phyloP scores from a whole-genome alignment of 2,329 filamentous ascomycete species.

The Aphanoascus verrucosus region DNA sequence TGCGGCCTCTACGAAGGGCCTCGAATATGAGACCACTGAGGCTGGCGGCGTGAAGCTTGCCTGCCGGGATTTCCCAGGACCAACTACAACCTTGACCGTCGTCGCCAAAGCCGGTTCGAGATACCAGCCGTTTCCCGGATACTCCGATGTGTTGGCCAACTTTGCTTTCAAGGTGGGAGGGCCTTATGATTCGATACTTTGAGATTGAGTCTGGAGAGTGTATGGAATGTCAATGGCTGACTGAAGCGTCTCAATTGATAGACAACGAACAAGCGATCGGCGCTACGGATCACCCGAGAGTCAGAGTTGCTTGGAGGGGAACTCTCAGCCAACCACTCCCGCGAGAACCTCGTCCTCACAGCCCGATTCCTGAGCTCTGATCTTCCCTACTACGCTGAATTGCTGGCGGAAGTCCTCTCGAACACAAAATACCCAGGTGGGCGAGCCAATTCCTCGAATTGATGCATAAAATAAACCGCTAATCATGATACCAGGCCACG shows the following conservation, averaged over 20 bases:
- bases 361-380: slow-evolving; percentile 93
- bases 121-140: slow-evolving; percentile 80
- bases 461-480: slow-evolving; percentile 3
- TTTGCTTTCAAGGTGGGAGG: slow-evolving; percentile 86
- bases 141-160: slow-evolving; percentile 81
- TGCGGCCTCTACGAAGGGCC: slow-evolving; percentile 59
- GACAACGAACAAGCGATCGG: slow-evolving; percentile 73
- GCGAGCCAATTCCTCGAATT: slow-evolving; percentile 16
- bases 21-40: slow-evolving; percentile 80
- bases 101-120: slow-evolving; percentile 91
- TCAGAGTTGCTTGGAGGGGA: slow-evolving; percentile 88
- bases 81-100: slow-evolving; percentile 80
- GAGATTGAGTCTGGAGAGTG: background rate
- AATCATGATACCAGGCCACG: slow-evolving; percentile 52
- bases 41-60: slow-evolving; percentile 84
- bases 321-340: slow-evolving; percentile 77
- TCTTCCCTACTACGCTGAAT: slow-evolving; percentile 93
- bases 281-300: slow-evolving; percentile 87
- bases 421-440: slow-evolving; percentile 71
- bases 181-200: slow-evolving; percentile 4
- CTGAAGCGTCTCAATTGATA: slow-evolving; percentile 41
- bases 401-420: slow-evolving; percentile 82
- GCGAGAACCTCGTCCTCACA: slow-evolving; percentile 84
- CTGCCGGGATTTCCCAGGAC: slow-evolving; percentile 76
- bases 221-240: slow-evolving; percentile 10